Base-by-base conservation (phyloP, 345 rosid species). In the Excoecaria cochinchinensis region DNA sequence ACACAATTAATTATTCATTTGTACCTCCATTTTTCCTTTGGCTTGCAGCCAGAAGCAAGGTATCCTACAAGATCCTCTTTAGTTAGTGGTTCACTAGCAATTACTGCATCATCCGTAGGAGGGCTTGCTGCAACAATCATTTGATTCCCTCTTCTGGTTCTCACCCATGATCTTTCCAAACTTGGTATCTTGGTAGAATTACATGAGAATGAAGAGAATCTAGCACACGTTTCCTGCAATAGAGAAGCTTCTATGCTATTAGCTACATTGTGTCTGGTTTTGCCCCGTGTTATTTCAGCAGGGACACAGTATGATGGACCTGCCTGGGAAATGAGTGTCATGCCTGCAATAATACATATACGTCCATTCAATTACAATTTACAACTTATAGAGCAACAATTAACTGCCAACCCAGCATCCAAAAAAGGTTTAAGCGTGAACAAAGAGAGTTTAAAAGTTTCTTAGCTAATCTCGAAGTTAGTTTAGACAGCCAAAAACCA, bases 1-100 rank as follows among this genome's bases (percentile, higher is more conserved):
- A 69, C 15, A 15, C 40, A 69, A 50, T 14, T 4, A 15, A 50
- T 31, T 4, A 70, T 17, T 17, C 4, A 3, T 19, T 5, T 69
- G 66, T 74, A 92, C 98, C 99, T 95, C 94, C 94, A 95, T n/a
- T 89, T 83, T 50, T 95, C 99, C 85, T 91, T 93, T 3, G 95
- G 66, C 85, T 95, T 95, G 87, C 99, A 95, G 39, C 99, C 99
- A 67, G 99, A 93, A 71, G 91, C 97, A 82, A 95, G 97, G 79
- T 93, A 93, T 40, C 78, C 87, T 7, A 95, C 85, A 67, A 95
- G 97, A 87, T 95, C 98, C 84, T 91, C 97, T 74, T 88, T 91
- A 0, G 94, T 93, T 50, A 95, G 83, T n/a, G 99, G 99, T 70
- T 90, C 97, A 2, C 91, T 69, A 19, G 82, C 87, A 77, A 90